Conservation (phyloP, 2,329 filamentous ascomycete species). For the Fusarium sp. region DNA sequence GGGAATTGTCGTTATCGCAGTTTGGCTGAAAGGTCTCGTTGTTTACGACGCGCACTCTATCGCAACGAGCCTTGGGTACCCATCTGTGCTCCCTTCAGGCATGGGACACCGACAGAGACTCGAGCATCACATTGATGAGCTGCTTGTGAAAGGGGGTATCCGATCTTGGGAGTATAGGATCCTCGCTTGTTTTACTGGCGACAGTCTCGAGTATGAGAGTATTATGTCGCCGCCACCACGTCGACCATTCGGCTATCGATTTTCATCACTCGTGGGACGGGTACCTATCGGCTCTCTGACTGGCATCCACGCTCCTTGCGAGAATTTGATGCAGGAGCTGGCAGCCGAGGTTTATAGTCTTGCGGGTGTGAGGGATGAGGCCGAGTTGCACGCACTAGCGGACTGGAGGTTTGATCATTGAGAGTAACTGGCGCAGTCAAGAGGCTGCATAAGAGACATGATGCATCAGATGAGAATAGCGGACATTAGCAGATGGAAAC, state of each 20-base stretch:
- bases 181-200: background rate
- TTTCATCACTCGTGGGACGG: fast-evolving
- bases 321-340: background rate
- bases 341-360: background rate
- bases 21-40: background rate
- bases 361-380: background rate
- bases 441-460: too few species aligned
- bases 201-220: background rate
- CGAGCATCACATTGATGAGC: background rate
- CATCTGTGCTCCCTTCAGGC: fast-evolving
- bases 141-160: background rate
- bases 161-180: background rate
- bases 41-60: background rate
- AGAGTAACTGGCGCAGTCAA: too few species aligned
- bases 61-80: background rate
- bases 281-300: background rate
- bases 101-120: fast-evolving
- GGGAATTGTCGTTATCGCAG: background rate
- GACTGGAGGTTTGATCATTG: background rate
- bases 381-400: background rate
- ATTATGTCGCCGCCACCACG: background rate
- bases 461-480: background rate
- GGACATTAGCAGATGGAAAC: background rate
- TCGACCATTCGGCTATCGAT: background rate
- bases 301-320: background rate